Evolutionary conservation across 164 flowering plant species (phyloP), one percentile per base, ranked within the genome.

Genomic region (Euptelea pleiosperma): DNA sequence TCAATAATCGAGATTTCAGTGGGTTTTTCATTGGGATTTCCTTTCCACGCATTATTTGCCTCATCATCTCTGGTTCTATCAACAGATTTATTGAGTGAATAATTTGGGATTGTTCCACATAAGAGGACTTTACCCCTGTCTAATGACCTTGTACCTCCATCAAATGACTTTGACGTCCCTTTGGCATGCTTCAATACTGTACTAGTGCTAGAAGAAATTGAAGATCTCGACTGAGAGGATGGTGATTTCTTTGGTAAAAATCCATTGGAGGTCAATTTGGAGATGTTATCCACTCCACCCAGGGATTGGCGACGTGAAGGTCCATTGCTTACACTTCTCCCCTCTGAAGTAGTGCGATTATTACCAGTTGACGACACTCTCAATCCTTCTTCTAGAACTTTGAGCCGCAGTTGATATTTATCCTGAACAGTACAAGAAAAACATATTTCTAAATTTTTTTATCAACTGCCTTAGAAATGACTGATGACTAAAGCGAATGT

Each of bases 111-210:
- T n/a, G 63, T 52, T 45, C 95, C 89, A 71, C 83, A 83, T 60
- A 80, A 68, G 16, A 83, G 79, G 22, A 74, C 49, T 65, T 82
- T 93, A 33, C 81, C 73, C 76, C 92, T 75, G 62, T 93, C 96
- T 46, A 81, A 64, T 55, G 96, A 83, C 71, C 97, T 75, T 43
- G 87, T 76, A 33, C 99, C 99, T 65, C 99, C 99, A 79, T 93
- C 99, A 78, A 93, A 93, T 52, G 99, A 93, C 77, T 79, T 88
- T 65, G 97, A 93, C 31, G 89, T 74, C 55, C 96, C 96, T 75
- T 86, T 93, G 47, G 96, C 97, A 77, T 90, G 87, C 67, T 73
- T 93, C 73, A 93, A 68, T 41, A 93, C 71, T 24, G 84, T 14
- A 68, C 83, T 80, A 33, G 68, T 54, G 44, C 73, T 36, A 34